Evolutionary conservation across 2,329 filamentous ascomycete genomes (phyloP).

Genomic region (Helicocarpus griseus): DNA sequence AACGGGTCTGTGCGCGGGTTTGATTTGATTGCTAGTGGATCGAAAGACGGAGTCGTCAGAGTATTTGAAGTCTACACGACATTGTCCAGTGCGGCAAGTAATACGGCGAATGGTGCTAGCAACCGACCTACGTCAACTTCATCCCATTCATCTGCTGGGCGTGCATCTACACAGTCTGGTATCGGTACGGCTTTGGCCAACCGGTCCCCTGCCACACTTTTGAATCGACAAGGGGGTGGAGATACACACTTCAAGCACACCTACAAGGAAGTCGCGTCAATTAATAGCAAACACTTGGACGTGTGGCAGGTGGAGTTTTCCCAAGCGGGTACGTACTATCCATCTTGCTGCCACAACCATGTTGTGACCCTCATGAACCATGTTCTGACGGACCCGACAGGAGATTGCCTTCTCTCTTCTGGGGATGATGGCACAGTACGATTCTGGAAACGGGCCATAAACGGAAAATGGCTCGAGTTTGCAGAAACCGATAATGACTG

Average conservation of each 20-base stretch:
- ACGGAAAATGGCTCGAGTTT: conserved; percentile 37
- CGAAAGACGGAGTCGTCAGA: conserved; percentile 80
- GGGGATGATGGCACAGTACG: conserved; percentile 34
- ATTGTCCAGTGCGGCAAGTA: conserved; percentile 20
- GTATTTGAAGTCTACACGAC: conserved; percentile 61
- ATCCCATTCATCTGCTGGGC: conserved; percentile 3
- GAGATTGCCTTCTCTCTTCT: conserved; percentile 35
- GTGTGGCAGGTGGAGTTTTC: conserved; percentile 38
- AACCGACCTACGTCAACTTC: conserved; percentile 19
- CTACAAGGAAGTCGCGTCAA: conserved; percentile 32
- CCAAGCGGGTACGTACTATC: conserved; percentile 26
- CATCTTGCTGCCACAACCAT: background rate
- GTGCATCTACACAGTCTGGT: conserved; percentile 28
- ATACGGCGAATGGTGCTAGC: conserved; percentile 16
- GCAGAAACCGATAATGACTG: conserved; percentile 32
- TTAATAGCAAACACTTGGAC: conserved; percentile 36
- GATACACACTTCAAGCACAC: conserved; percentile 34
- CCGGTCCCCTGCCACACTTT: conserved; percentile 15
- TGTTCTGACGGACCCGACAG: conserved; percentile 16
- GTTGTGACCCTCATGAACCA: background rate
- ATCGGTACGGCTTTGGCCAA: conserved; percentile 34
- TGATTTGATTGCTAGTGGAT: conserved; percentile 83
- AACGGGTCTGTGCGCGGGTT: conserved; percentile 83
- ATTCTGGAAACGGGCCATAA: conserved; percentile 35
- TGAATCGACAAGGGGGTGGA: conserved; percentile 24